Percentiles rank a stretch among this genome's conserved stretches.
phyloP scores from a whole-genome alignment of 768 basidiomycete species.

The Cystofilobasidium capitatum region DNA sequence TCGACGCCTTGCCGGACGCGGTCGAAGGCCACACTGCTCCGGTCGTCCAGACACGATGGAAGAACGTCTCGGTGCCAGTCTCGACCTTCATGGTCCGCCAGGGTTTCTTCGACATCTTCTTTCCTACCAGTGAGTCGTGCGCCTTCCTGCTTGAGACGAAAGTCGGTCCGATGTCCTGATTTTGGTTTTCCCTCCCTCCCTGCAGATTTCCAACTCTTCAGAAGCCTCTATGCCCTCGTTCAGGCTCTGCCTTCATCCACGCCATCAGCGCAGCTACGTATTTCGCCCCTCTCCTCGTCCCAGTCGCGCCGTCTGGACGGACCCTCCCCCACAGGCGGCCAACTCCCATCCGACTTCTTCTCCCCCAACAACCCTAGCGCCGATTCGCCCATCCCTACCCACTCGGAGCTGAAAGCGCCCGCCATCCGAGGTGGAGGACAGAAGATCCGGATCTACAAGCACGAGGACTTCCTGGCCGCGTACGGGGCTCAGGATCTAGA shows the following conservation, averaged over 20 bases:
- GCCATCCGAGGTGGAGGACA: conserved; percentile 48
- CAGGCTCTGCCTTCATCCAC: conserved; percentile 9
- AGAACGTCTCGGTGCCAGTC: conserved; percentile 75
- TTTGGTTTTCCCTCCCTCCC: conserved; percentile 49
- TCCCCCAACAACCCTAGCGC: conserved; percentile 45
- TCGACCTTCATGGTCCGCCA: conserved; percentile 82
- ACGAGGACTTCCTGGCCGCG: conserved; percentile 76
- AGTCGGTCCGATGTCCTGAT: conserved; percentile 37
- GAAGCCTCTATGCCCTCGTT: conserved; percentile 17
- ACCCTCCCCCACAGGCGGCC: neutral
- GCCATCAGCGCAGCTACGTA: conserved; percentile 32
- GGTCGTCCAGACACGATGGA: conserved; percentile 88
- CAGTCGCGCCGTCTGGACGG: conserved; percentile 41
- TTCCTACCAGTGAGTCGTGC: conserved; percentile 58
- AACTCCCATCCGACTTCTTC: conserved; percentile 48
- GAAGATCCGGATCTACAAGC: conserved; percentile 73
- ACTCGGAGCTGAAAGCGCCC: conserved; percentile 37
- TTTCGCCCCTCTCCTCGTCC: conserved; percentile 48
- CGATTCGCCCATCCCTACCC: neutral
- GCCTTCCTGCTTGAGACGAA: too few species aligned
- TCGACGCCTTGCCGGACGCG: conserved; percentile 74
- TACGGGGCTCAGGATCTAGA: conserved; percentile 58
- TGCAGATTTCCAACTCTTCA: conserved; percentile 8
- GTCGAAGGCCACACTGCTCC: conserved; percentile 71
- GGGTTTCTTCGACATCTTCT: conserved; percentile 97